Evolutionary conservation across 805 yeast genomes (phyloP), one percentile per base, ranked within the genome.

Genomic region (Saccharomycopsis capsularis): DNA sequence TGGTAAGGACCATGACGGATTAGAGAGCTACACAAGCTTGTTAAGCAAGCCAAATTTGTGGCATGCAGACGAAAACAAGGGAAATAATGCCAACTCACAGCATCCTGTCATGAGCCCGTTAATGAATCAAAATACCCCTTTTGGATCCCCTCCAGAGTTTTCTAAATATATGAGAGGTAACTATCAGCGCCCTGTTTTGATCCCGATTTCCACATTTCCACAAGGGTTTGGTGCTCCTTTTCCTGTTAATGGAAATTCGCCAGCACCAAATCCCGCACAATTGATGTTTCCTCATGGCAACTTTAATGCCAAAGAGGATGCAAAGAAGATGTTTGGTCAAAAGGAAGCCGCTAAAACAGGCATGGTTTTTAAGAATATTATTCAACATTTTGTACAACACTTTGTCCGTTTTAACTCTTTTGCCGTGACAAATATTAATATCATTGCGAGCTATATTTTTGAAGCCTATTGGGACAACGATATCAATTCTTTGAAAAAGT

Each of bases 381-480:
- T 47, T 13, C 18, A 23, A 19, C 38, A 45, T 25, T 22, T 39
- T 13, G 29, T 44, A 3, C 38, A 34, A 18, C 25, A n/a, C n/a
- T n/a, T n/a, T n/a, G n/a, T n/a, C n/a, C n/a, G n/a, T n/a, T n/a
- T n/a, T n/a, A n/a, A n/a, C n/a, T n/a, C n/a, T n/a, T n/a, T n/a
- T n/a, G n/a, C 40, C 13, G 29, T 38, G 23, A 19, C 24, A 6
- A 41, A 36, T 24, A 27, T 42, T 18, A 32, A 42, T 2, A 16
- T 43, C 27, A 60, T 70, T 34, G 44, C 66, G 7, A 64, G 64
- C n/a, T 66, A 66, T 50, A 61, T 70, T 38, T 50, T 68, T 40
- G 67, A 67, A 25, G 61, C 62, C 0, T 65, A 58, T 46, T 69
- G 71, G 68, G 49, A 54, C 13, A 60, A 62, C n/a, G 63, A 70